Conservation (phyloP, 352 stramenopile genomes). For the Globisporangium echinulatum region DNA sequence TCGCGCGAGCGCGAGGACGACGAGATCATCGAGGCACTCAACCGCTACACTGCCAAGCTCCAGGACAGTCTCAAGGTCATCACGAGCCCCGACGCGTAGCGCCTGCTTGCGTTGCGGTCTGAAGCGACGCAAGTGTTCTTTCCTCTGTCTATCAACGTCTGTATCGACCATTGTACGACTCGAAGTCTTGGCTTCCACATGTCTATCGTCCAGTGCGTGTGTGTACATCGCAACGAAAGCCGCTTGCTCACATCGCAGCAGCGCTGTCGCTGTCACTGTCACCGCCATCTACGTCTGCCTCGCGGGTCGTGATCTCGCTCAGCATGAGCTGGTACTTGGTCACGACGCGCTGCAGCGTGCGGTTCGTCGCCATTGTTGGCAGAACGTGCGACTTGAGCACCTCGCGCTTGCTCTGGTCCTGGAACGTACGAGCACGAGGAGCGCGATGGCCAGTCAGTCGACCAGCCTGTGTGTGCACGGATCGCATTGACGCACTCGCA, state of each 20-base stretch:
- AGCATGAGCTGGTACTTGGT: conserved; percentile 83
- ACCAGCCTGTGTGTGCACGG: no score
- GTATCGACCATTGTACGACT: no score
- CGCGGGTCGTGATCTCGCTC: conserved; percentile 50
- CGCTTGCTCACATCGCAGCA: no score
- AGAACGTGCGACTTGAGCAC: conserved; percentile 67
- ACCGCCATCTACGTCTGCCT: conserved; percentile 17
- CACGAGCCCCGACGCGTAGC: conserved; percentile 68
- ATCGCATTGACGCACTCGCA: background rate
- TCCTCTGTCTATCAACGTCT: no score
- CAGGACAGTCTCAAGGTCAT: conserved; percentile 92
- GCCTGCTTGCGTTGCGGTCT: background rate
- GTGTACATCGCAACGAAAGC: no score
- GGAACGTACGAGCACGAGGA: background rate
- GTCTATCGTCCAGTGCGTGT: background rate
- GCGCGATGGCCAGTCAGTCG: no score
- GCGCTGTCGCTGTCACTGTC: background rate
- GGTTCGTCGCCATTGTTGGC: conserved; percentile 74
- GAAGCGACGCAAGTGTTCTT: no score
- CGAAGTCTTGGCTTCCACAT: background rate
- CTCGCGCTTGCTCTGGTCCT: conserved; percentile 69
- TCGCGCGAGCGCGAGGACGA: conserved; percentile 89
- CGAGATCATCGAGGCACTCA: conserved; percentile 91
- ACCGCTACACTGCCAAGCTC: conserved; percentile 90
- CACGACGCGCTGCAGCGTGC: conserved; percentile 74